These are phyloP conservation scores for Magnaporthales sp. DNA, from an alignment of 2,329 filamentous ascomycete species.

Conservation along the genomic window DNA sequence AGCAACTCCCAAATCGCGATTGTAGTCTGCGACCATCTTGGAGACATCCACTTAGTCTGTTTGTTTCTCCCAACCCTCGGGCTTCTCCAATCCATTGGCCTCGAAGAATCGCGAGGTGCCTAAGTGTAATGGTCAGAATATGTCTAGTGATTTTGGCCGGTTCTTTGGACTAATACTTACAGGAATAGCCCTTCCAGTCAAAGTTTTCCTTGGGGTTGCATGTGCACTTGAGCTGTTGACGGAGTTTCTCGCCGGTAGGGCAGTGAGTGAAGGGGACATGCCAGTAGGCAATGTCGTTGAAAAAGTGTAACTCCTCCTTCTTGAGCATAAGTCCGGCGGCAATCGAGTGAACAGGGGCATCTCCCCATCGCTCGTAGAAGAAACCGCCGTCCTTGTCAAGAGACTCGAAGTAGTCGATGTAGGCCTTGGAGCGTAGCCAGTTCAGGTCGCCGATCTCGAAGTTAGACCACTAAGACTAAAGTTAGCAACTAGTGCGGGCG, in stretches of 20 bases:
- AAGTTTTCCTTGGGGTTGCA: constrained; percentile 97
- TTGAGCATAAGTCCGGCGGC: constrained; percentile 78
- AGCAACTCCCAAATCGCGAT: neutral
- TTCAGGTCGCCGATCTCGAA: constrained; percentile 93
- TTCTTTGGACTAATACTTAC: constrained; percentile 52
- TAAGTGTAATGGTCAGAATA: neutral
- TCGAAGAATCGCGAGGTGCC: constrained; percentile 84
- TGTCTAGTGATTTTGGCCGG: constrained; percentile 7
- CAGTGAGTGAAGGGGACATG: constrained; percentile 98
- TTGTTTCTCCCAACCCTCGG: constrained; percentile 74
- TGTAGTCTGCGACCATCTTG: neutral
- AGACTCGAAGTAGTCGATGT: constrained; percentile 82
- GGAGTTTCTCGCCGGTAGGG: constrained; percentile 78
- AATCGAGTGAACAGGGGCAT: constrained; percentile 97
- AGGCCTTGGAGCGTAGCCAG: constrained; percentile 84
- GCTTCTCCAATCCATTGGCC: constrained; percentile 71
- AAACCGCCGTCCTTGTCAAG: constrained; percentile 91
- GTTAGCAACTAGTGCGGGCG: constrained; percentile 13
- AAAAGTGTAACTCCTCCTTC: constrained; percentile 96
- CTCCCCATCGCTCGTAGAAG: constrained; percentile 98
- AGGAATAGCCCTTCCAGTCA: constrained; percentile 98
- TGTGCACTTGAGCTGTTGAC: constrained; percentile 80
- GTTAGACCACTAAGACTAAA: constrained; percentile 74
- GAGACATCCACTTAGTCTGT: constrained; percentile 30
- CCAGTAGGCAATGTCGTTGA: constrained; percentile 97